Conservation (phyloP, 208 protist species). For the Trypanosoma rangeli region DNA sequence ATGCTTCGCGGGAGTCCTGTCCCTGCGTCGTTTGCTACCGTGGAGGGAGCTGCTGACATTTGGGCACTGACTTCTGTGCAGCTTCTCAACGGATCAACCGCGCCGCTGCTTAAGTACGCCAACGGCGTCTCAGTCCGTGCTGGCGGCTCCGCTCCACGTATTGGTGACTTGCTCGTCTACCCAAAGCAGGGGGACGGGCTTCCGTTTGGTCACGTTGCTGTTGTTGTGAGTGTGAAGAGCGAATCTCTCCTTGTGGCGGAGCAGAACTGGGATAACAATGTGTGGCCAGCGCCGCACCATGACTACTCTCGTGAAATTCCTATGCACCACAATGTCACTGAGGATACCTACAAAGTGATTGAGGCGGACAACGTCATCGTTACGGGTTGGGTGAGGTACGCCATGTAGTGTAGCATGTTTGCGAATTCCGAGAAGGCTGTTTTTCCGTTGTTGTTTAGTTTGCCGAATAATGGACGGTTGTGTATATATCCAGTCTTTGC, state of each 20-base stretch:
- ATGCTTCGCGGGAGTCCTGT: constrained; percentile 56
- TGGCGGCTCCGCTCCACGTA: constrained; percentile 37
- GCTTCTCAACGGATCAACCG: constrained; percentile 35
- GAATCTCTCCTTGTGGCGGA: constrained; percentile 57
- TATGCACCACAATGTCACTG: neutral
- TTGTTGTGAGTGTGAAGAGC: constrained; percentile 53
- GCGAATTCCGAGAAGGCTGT: too few species aligned
- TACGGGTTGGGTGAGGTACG: constrained; percentile 52
- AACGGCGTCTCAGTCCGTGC: constrained; percentile 24
- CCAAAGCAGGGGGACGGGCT: constrained; percentile 37
- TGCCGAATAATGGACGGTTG: too few species aligned
- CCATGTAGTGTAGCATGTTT: neutral
- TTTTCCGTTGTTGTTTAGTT: too few species aligned
- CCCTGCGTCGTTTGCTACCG: constrained; percentile 53
- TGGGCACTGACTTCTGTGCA: constrained; percentile 40
- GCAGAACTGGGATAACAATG: constrained; percentile 81
- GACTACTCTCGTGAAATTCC: constrained; percentile 56
- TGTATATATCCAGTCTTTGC: too few species aligned
- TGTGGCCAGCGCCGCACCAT: constrained; percentile 65
- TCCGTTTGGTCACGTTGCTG: constrained; percentile 78
- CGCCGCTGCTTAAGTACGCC: constrained; percentile 48
- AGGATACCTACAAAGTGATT: constrained; percentile 25
- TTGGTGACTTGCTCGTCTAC: constrained; percentile 77
- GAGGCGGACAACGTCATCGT: constrained; percentile 29
- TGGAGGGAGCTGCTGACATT: constrained; percentile 76